Evolutionary conservation across 345 rosid species (phyloP).

Genomic region (Salix suchowensis): DNA sequence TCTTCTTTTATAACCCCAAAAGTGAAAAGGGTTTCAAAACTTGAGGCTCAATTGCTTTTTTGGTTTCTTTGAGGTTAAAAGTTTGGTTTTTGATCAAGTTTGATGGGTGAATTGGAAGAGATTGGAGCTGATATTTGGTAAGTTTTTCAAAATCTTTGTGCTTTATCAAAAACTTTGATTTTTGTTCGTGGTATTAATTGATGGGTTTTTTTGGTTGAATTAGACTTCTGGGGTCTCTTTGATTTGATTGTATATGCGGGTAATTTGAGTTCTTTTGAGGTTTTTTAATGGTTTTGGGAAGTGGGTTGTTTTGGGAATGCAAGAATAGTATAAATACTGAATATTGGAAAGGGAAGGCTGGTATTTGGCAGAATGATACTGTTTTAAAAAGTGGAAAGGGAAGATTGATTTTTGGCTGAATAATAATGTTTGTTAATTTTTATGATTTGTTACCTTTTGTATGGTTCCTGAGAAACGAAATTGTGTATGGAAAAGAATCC

Average conservation of each 20-base stretch:
- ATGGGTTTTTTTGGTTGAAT: background rate
- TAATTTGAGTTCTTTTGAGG: background rate
- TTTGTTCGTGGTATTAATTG: background rate
- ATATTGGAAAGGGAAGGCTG: background rate
- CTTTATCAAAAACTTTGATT: background rate
- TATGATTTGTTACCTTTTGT: background rate
- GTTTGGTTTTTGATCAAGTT: background rate
- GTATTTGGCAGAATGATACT: background rate
- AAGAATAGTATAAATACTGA: no score
- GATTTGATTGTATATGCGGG: background rate
- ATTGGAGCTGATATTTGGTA: slow-evolving; percentile 51
- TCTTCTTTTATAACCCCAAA: background rate
- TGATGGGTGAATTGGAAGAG: slow-evolving; percentile 48
- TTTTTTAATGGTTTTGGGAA: background rate
- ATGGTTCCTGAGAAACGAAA: background rate
- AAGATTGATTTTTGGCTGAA: background rate
- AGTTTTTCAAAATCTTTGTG: background rate
- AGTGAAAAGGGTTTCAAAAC: background rate
- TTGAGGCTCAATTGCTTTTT: background rate
- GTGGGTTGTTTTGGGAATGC: background rate
- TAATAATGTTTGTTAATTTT: background rate
- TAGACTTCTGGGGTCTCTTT: background rate
- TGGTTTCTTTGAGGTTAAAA: background rate
- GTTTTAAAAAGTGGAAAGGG: background rate
- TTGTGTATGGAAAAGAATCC: background rate